These are phyloP conservation scores for Striga asiatica DNA, from an alignment of 257 asterid species.

Conservation along the genomic window DNA sequence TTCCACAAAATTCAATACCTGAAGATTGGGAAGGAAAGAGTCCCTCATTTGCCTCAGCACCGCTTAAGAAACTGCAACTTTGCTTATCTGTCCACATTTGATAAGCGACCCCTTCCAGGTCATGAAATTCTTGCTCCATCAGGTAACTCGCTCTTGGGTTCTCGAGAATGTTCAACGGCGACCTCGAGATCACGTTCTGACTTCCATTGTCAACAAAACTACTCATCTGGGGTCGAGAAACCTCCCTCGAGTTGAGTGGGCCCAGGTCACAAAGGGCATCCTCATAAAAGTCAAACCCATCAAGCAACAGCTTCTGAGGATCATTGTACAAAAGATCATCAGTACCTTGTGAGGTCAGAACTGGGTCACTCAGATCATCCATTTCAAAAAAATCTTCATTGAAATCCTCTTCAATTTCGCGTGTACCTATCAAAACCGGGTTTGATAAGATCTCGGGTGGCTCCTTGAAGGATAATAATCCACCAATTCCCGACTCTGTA, in stretches of 20 bases:
- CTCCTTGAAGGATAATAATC: constrained; percentile 24
- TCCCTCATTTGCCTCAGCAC: constrained; percentile 31
- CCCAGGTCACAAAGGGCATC: constrained; percentile 38
- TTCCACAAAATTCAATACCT: constrained; percentile 54
- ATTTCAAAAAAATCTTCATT: constrained; percentile 77
- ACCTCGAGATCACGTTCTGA: constrained; percentile 14
- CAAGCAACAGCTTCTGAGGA: constrained; percentile 25
- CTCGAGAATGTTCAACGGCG: constrained; percentile 18
- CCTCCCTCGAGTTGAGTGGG: constrained; percentile 13
- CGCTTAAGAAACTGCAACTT: constrained; percentile 24
- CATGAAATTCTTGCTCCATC: constrained; percentile 26
- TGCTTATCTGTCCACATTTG: constrained; percentile 43
- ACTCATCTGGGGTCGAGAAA: constrained; percentile 22
- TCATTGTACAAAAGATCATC: constrained; percentile 18
- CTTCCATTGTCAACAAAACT: constrained; percentile 17
- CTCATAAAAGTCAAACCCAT: constrained; percentile 47
- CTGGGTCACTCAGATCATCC: constrained; percentile 50
- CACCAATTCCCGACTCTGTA: constrained; percentile 33
- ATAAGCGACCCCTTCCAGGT: constrained; percentile 24
- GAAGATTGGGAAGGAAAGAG: constrained; percentile 30
- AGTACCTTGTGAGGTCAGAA: constrained; percentile 21
- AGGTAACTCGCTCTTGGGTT: constrained; percentile 15
- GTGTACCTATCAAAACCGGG: constrained; percentile 13
- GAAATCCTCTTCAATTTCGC: constrained; percentile 35
- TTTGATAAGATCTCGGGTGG: constrained; percentile 52